Evolutionary conservation across 495 filamentous ascomycete species (phyloP), one percentile per base, ranked within the genome.

Genomic region (Amorphotheca resinae): DNA sequence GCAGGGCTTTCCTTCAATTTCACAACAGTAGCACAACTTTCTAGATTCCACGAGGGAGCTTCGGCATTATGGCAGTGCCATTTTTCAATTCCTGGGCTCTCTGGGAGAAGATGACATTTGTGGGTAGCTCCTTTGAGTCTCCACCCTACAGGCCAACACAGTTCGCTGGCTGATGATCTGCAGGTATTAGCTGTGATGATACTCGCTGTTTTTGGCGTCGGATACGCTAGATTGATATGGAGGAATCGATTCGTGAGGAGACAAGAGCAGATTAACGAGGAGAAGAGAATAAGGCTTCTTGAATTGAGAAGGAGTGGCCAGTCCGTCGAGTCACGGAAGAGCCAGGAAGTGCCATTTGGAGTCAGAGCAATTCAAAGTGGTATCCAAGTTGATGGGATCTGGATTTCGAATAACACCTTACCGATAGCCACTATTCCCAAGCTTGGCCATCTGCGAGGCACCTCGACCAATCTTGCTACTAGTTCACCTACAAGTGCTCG

Each of bases 81-180:
- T 94, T 95, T 65, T 95, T 89, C 66, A 54, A 64, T 30, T 68
- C 63, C 28, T 95, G 87, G 88, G 58, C 70, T 49, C 62, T 91
- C 54, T 96, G 89, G 89, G 75, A 93, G 71, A 81, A 94, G 70
- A 73, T 95, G 76, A 79, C 74, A 48, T 79, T 95, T 64, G 89
- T 95, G 67, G 64, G 84, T 72, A 18, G 17, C n/a, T 9, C 11
- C 21, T 22, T 21, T n/a, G n/a, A n/a, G n/a, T n/a, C n/a, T n/a
- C n/a, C n/a, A n/a, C n/a, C n/a, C n/a, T n/a, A 38, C 16, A 11
- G 6, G 12, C 4, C n/a, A 2, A 9, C n/a, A 11, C 8, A 38
- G 17, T 21, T 12, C 18, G 9, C 30, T 28, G 37, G 25, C 45
- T 52, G 41, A 52, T 25, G 7, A 12, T 22, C 7, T 20, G 15